Base-by-base conservation (phyloP, 2,329 filamentous ascomycete genomes). In the Pseudopyricularia cyperi region DNA sequence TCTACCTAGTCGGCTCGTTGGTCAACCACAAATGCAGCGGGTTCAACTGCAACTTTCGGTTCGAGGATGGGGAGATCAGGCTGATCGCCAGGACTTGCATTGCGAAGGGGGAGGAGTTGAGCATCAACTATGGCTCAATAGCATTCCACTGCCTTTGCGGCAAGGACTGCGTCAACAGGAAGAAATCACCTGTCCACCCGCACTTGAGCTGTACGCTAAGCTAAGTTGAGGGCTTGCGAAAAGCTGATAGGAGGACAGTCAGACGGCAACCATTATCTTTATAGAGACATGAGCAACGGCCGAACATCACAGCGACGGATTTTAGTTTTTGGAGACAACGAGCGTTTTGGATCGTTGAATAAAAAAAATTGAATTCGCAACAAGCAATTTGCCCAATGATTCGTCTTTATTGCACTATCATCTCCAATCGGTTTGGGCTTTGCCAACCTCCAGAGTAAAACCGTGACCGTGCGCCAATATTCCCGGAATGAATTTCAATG, bases 391-490 rank as follows among this genome's bases (percentile, higher is more conserved):
- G 39, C 39, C 48, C 34, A 51, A 44, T 28, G 48, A 51, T 51
- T 51, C 48, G 34, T 51, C 35, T 51, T 58, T 46, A 33, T 51
- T 51, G 37, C 37, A 51, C 50, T 44, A 51, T 51, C 50, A 35
- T 51, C 37, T 46, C 37, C 11, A 32, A 39, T 32, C 30, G 37
- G 50, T 46, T 46, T 37, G 37, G 15, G 37, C 26, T 46, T 46
- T 39, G 17, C 50, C 35, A 46, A 46, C 39, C 55, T 55, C 55
- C 52, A 48, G 30, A 37, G 67, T 69, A 75, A 71, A 73, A 72
- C 72, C 72, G 70, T 68, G 71, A 69, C 71, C 73, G 71, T 76
- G 77, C 73, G 73, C 75, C 74, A n/a, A 68, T 34, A 72, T 71
- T 72, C 74, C n/a, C 74, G 69, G 76, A 71, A 63, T 57, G 60